These are phyloP conservation scores for Scedosporium dehoogii DNA, from an alignment of 2,329 filamentous ascomycete genomes.

Conservation along the genomic window DNA sequence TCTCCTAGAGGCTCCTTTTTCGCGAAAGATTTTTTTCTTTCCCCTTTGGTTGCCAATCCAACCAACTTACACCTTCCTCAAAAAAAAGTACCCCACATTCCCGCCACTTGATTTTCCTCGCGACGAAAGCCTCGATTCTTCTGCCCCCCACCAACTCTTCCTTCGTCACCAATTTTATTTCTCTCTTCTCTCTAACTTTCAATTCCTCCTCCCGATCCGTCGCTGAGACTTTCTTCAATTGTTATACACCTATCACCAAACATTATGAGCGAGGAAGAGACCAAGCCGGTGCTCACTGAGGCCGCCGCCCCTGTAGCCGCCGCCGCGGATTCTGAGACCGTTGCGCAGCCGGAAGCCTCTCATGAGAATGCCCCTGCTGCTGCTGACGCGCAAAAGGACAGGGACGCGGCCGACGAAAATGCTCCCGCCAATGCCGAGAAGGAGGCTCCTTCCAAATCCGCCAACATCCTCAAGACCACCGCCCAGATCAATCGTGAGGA, in stretches of 20 bases:
- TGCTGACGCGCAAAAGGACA: slow-evolving; percentile 10
- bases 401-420: slow-evolving; percentile 13
- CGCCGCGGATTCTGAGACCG: slow-evolving; percentile 13
- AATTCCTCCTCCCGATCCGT: no score
- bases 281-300: slow-evolving; percentile 8
- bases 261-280: slow-evolving; percentile 5
- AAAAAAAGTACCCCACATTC: background rate
- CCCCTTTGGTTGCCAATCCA: background rate
- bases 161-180: slow-evolving; percentile 6
- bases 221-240: background rate
- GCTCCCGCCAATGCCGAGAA: slow-evolving; percentile 6
- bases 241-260: background rate
- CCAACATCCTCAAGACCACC: slow-evolving; percentile 34
- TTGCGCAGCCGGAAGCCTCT: slow-evolving; percentile 14
- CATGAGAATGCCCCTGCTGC: slow-evolving; percentile 15
- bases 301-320: slow-evolving; percentile 5
- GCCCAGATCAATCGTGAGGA: slow-evolving; percentile 28
- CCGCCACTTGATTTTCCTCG: background rate
- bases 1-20: background rate
- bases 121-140: background rate
- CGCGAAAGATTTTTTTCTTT: background rate
- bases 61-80: background rate
- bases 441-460: slow-evolving; percentile 9
- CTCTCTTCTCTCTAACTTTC: background rate
- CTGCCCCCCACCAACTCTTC: slow-evolving; percentile 6